These are phyloP conservation scores for Boechera retrofracta DNA, from an alignment of 345 rosid genomes.

Conservation along the genomic window DNA sequence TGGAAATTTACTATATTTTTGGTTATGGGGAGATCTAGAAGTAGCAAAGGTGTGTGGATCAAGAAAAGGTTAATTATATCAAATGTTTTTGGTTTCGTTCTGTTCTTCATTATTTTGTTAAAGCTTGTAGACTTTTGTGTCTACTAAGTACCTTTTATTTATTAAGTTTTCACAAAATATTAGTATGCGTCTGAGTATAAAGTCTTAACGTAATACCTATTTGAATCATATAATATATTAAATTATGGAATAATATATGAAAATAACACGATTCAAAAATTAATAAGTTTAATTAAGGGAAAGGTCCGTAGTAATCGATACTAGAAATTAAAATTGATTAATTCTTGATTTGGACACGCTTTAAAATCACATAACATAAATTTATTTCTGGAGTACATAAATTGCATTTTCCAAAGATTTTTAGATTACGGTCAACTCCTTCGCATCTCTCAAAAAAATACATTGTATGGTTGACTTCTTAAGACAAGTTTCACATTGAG, in stretches of 20 bases:
- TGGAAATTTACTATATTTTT: background rate
- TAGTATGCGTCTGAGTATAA: background rate
- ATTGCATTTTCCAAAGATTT: slow-evolving; percentile 14
- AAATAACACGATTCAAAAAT: background rate
- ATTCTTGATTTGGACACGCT: slow-evolving; percentile 6
- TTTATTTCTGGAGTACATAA: slow-evolving; percentile 3
- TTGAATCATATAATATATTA: background rate
- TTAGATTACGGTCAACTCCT: slow-evolving; percentile 23
- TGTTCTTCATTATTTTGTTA: background rate
- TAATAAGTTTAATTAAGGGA: background rate
- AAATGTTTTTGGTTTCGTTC: background rate
- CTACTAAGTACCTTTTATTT: background rate
- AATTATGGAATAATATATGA: background rate
- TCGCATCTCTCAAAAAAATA: slow-evolving; percentile 15
- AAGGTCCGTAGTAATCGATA: background rate
- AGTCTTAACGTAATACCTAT: background rate
- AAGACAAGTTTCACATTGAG: slow-evolving; percentile 22
- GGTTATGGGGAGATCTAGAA: background rate
- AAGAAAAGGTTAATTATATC: background rate
- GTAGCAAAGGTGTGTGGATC: background rate
- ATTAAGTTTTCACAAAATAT: background rate
- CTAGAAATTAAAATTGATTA: background rate
- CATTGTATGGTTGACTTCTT: slow-evolving; percentile 39
- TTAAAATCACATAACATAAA: slow-evolving; percentile 6
- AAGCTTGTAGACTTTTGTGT: background rate